Evolutionary conservation across 768 basidiomycete genomes (phyloP).

Genomic region (Antrodiella citrinella): DNA sequence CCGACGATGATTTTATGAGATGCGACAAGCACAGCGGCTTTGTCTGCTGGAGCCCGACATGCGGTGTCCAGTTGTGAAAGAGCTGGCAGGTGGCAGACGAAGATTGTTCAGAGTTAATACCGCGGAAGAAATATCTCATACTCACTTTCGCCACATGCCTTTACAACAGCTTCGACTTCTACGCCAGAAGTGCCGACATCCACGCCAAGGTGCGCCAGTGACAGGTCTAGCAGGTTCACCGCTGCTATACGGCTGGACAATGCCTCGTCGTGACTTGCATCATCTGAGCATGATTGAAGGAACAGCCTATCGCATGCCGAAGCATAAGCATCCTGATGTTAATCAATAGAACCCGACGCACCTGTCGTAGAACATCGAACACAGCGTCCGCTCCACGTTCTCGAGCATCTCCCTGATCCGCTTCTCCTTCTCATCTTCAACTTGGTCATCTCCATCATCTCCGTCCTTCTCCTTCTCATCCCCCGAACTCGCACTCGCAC

Average conservation of each 20-base stretch:
- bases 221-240: constrained; percentile 83
- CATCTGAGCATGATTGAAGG: constrained; percentile 63
- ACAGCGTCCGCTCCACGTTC: constrained; percentile 63
- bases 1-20: constrained; percentile 86
- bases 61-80: constrained; percentile 42
- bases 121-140: constrained; percentile 3
- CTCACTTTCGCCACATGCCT: constrained; percentile 72
- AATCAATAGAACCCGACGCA: constrained; percentile 15
- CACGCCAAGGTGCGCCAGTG: constrained; percentile 83
- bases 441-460: constrained; percentile 26
- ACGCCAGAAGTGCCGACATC: constrained; percentile 49
- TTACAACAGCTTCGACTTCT: constrained; percentile 56
- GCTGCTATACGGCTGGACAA: constrained; percentile 86
- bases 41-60: constrained; percentile 62
- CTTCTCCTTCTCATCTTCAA: constrained; percentile 31
- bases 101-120: neutral
- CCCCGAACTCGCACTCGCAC: neutral
- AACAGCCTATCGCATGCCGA: constrained; percentile 48
- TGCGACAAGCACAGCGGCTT: constrained; percentile 70
- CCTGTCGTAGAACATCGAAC: constrained; percentile 80
- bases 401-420: constrained; percentile 59
- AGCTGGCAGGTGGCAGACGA: constrained; percentile 35
- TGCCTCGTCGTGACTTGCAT: constrained; percentile 84
- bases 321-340: neutral
- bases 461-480: constrained; percentile 12